Evolutionary conservation across 2,329 filamentous ascomycete genomes (phyloP), one percentile per base, ranked within the genome.

Genomic region (Thelonectria olida): DNA sequence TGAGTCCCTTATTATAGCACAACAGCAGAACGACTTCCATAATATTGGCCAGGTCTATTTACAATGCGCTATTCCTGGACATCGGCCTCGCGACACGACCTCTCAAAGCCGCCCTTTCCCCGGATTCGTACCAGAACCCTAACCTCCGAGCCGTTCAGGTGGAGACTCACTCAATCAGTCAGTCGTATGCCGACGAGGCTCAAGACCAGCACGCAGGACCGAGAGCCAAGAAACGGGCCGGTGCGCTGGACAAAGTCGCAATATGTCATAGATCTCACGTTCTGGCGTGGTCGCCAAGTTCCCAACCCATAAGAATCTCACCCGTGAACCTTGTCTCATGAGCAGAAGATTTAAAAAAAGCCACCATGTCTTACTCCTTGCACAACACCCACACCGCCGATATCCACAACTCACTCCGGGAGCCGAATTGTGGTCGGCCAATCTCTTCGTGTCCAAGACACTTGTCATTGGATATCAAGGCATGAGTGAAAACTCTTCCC

Each of bases 1-100:
- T 44, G 51, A 55, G 34, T 38, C 38, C 45, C 57, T 60, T 60
- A 38, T 55, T 60, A 60, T 60, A 60, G 57, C 39, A 49, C 51
- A 28, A 50, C 39, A 20, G 9, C 28, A 31, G 28, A 13, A 31
- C 28, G 13, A 13, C 17, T 34, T 51, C 3, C 15, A 22, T 44
- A 6, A 51, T 54, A 38, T 51, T 41, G 51, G 22, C 38, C 8
- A 17, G 28, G 15, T 9, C 36, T 34, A 20, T 42, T 27, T 13
- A 17, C 34, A 41, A 28, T 34, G 17, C 20, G 51, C 51, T 55
- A 55, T 60, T 51, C 57, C 49, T 45, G 28, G 51, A 60, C 15
- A 27, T 36, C 6, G 10, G 13, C 15, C n/a, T 19, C 44, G 3
- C 31, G n/a, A 34, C 34, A 45, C 31, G 13, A 17, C 27, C 27